Evolutionary conservation across 306 rosid genomes (phyloP).

Genomic region (Mimosa pudica): DNA sequence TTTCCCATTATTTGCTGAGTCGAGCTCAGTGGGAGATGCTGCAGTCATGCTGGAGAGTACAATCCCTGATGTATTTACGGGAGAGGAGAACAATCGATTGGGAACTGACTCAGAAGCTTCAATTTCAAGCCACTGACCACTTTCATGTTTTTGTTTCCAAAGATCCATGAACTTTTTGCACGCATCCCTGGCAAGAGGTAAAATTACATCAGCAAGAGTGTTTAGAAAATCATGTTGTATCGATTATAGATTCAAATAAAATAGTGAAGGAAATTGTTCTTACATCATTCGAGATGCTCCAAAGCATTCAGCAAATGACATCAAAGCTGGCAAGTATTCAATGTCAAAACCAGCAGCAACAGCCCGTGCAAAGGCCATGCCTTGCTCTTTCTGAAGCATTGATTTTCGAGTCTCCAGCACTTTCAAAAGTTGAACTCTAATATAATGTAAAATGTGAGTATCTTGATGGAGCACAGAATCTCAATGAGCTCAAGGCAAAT

Average conservation of each 20-base stretch:
- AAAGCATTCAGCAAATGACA: conserved; percentile 86
- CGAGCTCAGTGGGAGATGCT: conserved; percentile 52
- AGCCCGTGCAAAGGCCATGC: conserved; percentile 99
- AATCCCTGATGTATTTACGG: conserved; percentile 68
- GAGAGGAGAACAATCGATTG: conserved; percentile 61
- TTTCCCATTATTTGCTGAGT: conserved; percentile 58
- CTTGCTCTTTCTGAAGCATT: conserved; percentile 96
- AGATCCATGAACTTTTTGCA: conserved; percentile 73
- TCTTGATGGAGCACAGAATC: conserved; percentile 29
- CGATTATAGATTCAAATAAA: conserved; percentile 32
- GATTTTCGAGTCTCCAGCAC: conserved; percentile 90
- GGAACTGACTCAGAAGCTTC: conserved; percentile 81
- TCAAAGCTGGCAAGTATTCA: conserved; percentile 67
- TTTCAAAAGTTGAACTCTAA: conserved; percentile 90
- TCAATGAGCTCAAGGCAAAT: conserved; percentile 8
- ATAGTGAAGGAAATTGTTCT: conserved; percentile 36
- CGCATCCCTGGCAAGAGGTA: conserved; percentile 68
- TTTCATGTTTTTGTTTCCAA: conserved; percentile 97
- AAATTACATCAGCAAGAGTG: conserved; percentile 29
- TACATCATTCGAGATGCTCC: conserved; percentile 93
- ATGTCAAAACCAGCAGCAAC: conserved; percentile 97
- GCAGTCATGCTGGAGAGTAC: conserved; percentile 61
- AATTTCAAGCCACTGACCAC: conserved; percentile 96
- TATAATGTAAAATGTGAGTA: conserved; percentile 30
- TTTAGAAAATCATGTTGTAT: conserved; percentile 20